These are phyloP conservation scores for Xylaria cubensis DNA, from an alignment of 495 filamentous ascomycete genomes.

Conservation along the genomic window DNA sequence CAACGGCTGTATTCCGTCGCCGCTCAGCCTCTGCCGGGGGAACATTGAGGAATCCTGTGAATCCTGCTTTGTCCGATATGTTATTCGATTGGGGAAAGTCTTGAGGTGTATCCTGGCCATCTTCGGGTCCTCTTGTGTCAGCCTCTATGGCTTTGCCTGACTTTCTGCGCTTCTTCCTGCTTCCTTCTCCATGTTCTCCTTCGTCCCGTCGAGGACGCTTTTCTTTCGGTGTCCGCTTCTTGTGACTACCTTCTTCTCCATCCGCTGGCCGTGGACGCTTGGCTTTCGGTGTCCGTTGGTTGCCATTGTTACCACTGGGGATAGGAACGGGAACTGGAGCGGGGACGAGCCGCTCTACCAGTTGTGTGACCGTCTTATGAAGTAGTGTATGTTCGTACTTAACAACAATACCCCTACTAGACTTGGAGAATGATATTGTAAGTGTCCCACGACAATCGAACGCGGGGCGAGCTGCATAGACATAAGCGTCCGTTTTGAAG, in stretches of 20 bases:
- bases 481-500: conserved; percentile 29
- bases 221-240: conserved; percentile 34
- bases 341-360: conserved; percentile 48
- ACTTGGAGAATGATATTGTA: conserved; percentile 50
- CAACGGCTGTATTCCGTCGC: conserved; percentile 48
- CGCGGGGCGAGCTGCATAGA: conserved; percentile 50
- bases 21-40: conserved; percentile 51
- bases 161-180: conserved; percentile 38
- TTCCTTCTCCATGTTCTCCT: conserved; percentile 36
- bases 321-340: conserved; percentile 32
- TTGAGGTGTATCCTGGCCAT: conserved; percentile 16
- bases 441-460: conserved; percentile 58
- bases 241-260: conserved; percentile 35
- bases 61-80: not conserved
- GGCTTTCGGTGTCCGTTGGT: conserved; percentile 31
- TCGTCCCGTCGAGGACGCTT: conserved; percentile 34
- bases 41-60: conserved; percentile 44
- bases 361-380: conserved; percentile 53
- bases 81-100: conserved; percentile 19
- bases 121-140: conserved; percentile 25
- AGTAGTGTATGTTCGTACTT: conserved; percentile 57
- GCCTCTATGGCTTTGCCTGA: conserved; percentile 36
- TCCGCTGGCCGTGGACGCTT: conserved; percentile 36
- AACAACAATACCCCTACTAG: conserved; percentile 46
- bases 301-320: conserved; percentile 3